phyloP scores from a whole-genome alignment of 2,329 filamentous ascomycete species.

The Arthrinium puccinioides region DNA sequence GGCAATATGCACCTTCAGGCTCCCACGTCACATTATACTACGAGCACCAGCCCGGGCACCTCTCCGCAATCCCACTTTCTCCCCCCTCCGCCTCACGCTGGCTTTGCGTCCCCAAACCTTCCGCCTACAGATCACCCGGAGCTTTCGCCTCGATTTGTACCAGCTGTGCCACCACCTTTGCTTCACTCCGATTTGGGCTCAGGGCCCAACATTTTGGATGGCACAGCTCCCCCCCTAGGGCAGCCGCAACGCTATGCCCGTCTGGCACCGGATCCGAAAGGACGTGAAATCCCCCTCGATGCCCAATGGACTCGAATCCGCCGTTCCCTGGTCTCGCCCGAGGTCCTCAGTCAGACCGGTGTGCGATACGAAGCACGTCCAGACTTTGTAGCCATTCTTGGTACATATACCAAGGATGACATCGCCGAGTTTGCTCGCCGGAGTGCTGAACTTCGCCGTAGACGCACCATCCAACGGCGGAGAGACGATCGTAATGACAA shows the following conservation, averaged over 20 bases:
- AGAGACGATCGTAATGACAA: slow-evolving; percentile 10
- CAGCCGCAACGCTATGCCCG: slow-evolving; percentile 22
- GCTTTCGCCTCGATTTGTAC: slow-evolving; percentile 32
- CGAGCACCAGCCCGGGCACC: slow-evolving; percentile 22
- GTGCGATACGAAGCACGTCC: slow-evolving; percentile 54
- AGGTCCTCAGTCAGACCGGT: slow-evolving; percentile 46
- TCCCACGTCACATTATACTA: slow-evolving; percentile 23
- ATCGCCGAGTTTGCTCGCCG: slow-evolving; percentile 43
- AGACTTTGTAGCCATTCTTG: slow-evolving; percentile 53
- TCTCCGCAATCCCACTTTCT: slow-evolving; percentile 24
- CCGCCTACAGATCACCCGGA: slow-evolving; percentile 18
- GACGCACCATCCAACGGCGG: slow-evolving; percentile 21
- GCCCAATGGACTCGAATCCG: slow-evolving; percentile 54
- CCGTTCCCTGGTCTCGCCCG: slow-evolving; percentile 48
- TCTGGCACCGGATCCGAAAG: slow-evolving; percentile 49
- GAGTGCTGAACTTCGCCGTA: slow-evolving; percentile 37
- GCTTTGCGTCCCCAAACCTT: slow-evolving; percentile 25
- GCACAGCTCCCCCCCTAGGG: neutral
- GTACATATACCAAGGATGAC: slow-evolving; percentile 41
- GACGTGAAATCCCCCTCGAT: slow-evolving; percentile 47
- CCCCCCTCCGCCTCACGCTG: slow-evolving; percentile 23
- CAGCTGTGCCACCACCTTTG: slow-evolving; percentile 23
- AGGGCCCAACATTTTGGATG: slow-evolving; percentile 13
- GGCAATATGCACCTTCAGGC: slow-evolving; percentile 33
- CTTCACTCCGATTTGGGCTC: slow-evolving; percentile 17